Evolutionary conservation across 2,329 filamentous ascomycete species (phyloP).

Genomic region (Phaeoacremonium minimum): DNA sequence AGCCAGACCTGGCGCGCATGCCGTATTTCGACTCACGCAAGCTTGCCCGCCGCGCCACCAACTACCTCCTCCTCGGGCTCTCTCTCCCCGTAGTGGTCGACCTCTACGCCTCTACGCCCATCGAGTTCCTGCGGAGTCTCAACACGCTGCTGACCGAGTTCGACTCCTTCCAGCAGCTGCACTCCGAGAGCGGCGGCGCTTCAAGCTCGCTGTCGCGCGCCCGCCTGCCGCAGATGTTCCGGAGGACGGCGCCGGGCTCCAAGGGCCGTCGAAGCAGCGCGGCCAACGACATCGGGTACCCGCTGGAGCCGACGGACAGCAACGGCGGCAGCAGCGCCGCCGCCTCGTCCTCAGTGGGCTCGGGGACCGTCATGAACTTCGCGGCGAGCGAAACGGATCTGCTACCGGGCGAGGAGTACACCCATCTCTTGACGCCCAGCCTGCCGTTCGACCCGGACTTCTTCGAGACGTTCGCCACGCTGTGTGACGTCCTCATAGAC

Average conservation of each 20-base stretch:
- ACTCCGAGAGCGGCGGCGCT: slow-evolving; percentile 69
- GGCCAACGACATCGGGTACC: slow-evolving; percentile 32
- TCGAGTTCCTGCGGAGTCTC: slow-evolving; percentile 83
- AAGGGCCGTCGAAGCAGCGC: slow-evolving; percentile 53
- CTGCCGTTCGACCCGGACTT: slow-evolving; percentile 97
- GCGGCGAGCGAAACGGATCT: slow-evolving; percentile 60
- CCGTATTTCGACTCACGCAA: slow-evolving; percentile 83
- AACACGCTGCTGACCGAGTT: slow-evolving; percentile 87
- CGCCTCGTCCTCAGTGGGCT: slow-evolving; percentile 5
- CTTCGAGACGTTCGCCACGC: slow-evolving; percentile 90
- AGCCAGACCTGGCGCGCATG: slow-evolving; percentile 73
- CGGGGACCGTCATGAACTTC: slow-evolving; percentile 48
- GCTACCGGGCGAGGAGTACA: slow-evolving; percentile 80
- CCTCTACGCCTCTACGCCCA: slow-evolving; percentile 71
- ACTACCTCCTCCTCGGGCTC: slow-evolving; percentile 87
- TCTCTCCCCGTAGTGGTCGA: slow-evolving; percentile 88
- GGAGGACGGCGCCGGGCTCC: slow-evolving; percentile 53
- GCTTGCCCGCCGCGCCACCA: slow-evolving; percentile 84
- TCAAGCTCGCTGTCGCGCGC: slow-evolving; percentile 70
- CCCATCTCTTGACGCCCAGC: slow-evolving; percentile 82
- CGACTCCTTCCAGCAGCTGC: slow-evolving; percentile 85
- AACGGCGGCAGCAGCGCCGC: slow-evolving; percentile 15
- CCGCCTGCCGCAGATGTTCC: slow-evolving; percentile 80
- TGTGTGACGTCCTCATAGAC: slow-evolving; percentile 94
- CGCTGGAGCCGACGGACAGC: slow-evolving; percentile 19